Percentiles rank a stretch among this genome's conserved stretches.
These are phyloP conservation scores for Aspergillus clavatus DNA, from an alignment of 2,329 filamentous ascomycete genomes.

Conservation along the genomic window DNA sequence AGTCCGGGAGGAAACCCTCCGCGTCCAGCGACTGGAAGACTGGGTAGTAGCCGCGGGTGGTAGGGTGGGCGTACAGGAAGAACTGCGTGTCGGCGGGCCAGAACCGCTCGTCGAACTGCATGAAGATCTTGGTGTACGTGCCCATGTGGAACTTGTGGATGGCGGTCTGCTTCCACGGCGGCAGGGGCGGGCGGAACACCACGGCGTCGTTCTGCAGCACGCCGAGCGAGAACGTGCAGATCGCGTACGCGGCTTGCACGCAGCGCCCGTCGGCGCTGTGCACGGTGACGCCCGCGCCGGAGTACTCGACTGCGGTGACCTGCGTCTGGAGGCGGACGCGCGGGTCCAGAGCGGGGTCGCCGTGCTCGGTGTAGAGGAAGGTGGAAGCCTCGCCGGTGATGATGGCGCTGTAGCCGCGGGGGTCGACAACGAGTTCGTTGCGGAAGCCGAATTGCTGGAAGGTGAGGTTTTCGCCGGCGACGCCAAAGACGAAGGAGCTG, in stretches of 20 bases:
- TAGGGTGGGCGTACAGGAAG: conserved; percentile 48
- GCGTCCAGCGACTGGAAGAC: conserved; percentile 60
- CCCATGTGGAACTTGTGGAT: conserved; percentile 64
- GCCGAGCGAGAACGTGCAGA: conserved; percentile 64
- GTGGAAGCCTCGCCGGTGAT: conserved; percentile 54
- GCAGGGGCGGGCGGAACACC: conserved; percentile 55
- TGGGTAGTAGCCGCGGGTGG: conserved; percentile 50
- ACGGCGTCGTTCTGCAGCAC: conserved; percentile 61
- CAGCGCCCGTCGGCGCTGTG: conserved; percentile 52
- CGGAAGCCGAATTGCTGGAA: conserved; percentile 59
- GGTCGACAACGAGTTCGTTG: conserved; percentile 59
- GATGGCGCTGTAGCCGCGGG: conserved; percentile 57
- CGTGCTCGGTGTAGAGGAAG: conserved; percentile 42
- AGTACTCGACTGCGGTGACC: conserved; percentile 53
- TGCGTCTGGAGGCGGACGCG: conserved; percentile 56
- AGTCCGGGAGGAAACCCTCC: conserved; percentile 55
- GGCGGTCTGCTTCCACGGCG: conserved; percentile 59
- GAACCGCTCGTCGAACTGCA: conserved; percentile 63
- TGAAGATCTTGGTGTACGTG: conserved; percentile 68
- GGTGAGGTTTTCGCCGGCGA: conserved; percentile 55
- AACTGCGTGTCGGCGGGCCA: conserved; percentile 55
- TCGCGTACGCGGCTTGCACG: conserved; percentile 56
- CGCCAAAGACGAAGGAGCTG: conserved; percentile 52
- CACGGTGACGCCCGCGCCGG: conserved; percentile 50
- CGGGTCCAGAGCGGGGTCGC: conserved; percentile 36